phyloP scores from a whole-genome alignment of 1,139 yeast genomes.

The Arxiozyma slooffiae region DNA sequence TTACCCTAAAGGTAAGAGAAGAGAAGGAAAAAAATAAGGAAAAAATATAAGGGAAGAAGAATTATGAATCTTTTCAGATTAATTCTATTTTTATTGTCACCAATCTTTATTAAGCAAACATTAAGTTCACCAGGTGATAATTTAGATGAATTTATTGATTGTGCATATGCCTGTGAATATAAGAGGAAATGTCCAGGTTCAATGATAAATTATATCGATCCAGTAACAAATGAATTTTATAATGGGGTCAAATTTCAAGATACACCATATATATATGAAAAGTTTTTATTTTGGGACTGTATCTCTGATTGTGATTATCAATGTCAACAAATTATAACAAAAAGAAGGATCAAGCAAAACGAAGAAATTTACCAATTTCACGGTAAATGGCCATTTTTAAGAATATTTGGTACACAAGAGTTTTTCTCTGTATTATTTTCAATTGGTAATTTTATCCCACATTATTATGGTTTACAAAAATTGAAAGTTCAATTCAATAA shows the following conservation, averaged over 20 bases:
- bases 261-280: slow-evolving; percentile 29
- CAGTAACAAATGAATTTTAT: slow-evolving; percentile 26
- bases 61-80: not conserved
- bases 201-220: slow-evolving; percentile 14
- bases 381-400: slow-evolving; percentile 91
- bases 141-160: slow-evolving; percentile 56
- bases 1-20: not conserved
- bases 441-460: slow-evolving; percentile 68
- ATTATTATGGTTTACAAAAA: slow-evolving; percentile 47
- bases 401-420: slow-evolving; percentile 75
- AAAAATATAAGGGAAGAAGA: not conserved
- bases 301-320: slow-evolving; percentile 78
- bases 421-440: slow-evolving; percentile 75
- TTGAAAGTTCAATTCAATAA: slow-evolving; percentile 23
- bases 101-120: not conserved
- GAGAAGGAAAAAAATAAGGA: not conserved
- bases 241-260: slow-evolving; percentile 27
- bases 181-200: slow-evolving; percentile 29
- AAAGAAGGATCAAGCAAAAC: slow-evolving; percentile 37
- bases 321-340: slow-evolving; percentile 71
- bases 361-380: slow-evolving; percentile 72
- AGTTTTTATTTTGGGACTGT: slow-evolving; percentile 66
- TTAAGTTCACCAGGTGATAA: slow-evolving; percentile 70
- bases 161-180: slow-evolving; percentile 50
- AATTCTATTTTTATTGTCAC: slow-evolving; percentile 3